Conservation (phyloP, 495 filamentous ascomycete genomes). For the Trichocladium uniseriatum region DNA sequence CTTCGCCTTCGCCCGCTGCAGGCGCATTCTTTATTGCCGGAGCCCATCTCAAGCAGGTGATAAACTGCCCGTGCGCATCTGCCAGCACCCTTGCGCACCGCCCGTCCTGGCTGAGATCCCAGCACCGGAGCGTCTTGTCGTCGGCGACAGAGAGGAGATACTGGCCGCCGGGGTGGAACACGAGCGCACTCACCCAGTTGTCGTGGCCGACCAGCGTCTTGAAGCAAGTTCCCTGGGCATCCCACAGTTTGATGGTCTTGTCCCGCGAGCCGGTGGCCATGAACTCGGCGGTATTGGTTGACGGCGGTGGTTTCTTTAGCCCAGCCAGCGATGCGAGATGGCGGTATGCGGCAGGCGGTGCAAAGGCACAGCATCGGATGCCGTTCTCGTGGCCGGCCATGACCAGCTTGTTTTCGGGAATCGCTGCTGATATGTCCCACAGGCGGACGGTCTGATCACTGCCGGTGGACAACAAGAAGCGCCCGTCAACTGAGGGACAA, state of each 20-base stretch:
- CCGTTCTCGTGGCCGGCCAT: slow-evolving; percentile 87
- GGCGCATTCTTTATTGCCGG: slow-evolving; percentile 53
- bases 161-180: slow-evolving; percentile 90
- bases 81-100: slow-evolving; percentile 74
- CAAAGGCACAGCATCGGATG: slow-evolving; percentile 81
- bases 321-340: slow-evolving; percentile 74
- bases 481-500: slow-evolving; percentile 70
- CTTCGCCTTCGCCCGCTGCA: slow-evolving; percentile 32
- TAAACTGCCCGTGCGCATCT: slow-evolving; percentile 77
- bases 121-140: slow-evolving; percentile 88
- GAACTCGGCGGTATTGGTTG: slow-evolving; percentile 70
- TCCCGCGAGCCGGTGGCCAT: slow-evolving; percentile 85
- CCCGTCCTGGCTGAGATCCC: slow-evolving; percentile 86
- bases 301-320: slow-evolving; percentile 59
- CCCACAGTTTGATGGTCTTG: slow-evolving; percentile 87
- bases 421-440: slow-evolving; percentile 67
- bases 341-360: slow-evolving; percentile 69
- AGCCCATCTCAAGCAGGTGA: slow-evolving; percentile 83
- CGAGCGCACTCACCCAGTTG: slow-evolving; percentile 84
- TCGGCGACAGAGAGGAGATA: slow-evolving; percentile 79
- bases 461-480: slow-evolving; percentile 69
- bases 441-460: slow-evolving; percentile 70
- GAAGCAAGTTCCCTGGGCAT: slow-evolving; percentile 70
- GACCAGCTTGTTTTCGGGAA: slow-evolving; percentile 63
- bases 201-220: slow-evolving; percentile 87